phyloP scores from a whole-genome alignment of 352 stramenopile genomes.

The Pythium grandisporangium region DNA sequence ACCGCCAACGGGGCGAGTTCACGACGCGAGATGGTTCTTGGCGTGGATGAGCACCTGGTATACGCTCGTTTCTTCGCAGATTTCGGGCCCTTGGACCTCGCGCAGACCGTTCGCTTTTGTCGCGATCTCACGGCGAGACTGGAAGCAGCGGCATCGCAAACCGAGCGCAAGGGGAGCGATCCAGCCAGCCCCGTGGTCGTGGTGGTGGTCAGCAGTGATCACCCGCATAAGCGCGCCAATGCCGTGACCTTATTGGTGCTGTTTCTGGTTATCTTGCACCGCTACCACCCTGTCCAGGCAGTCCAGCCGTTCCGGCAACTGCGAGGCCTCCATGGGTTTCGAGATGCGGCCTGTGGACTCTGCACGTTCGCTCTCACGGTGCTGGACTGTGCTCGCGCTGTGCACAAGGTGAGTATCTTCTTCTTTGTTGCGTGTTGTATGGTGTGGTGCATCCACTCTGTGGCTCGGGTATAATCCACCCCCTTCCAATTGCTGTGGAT shows the following conservation, averaged over 20 bases:
- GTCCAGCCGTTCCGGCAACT: slow-evolving; percentile 35
- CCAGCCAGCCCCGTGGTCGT: slow-evolving; percentile 39
- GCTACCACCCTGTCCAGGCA: slow-evolving; percentile 57
- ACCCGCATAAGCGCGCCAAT: slow-evolving; percentile 88
- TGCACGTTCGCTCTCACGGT: slow-evolving; percentile 92
- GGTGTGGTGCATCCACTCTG: background rate
- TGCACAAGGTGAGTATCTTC: slow-evolving; percentile 70
- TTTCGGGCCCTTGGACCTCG: slow-evolving; percentile 94
- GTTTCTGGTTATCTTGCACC: slow-evolving; percentile 58
- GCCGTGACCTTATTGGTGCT: slow-evolving; percentile 85
- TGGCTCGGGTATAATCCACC: background rate
- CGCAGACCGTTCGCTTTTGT: slow-evolving; percentile 90
- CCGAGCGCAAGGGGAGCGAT: too few relatives aligned
- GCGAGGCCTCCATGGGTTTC: slow-evolving; percentile 33
- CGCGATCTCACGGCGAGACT: slow-evolving; percentile 64
- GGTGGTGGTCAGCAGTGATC: slow-evolving; percentile 76
- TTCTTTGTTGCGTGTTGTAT: background rate
- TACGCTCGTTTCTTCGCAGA: slow-evolving; percentile 98
- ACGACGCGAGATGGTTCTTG: background rate
- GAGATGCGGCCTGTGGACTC: slow-evolving; percentile 33
- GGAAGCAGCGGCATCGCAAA: background rate
- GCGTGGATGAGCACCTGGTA: slow-evolving; percentile 63
- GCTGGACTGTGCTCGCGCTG: slow-evolving; percentile 85
- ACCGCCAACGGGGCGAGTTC: too few relatives aligned
- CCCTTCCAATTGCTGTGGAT: too few relatives aligned